Percentiles rank a stretch among this genome's conserved stretches.
phyloP scores from a whole-genome alignment of 805 yeast species.

The Dipodascopsis uninucleata region DNA sequence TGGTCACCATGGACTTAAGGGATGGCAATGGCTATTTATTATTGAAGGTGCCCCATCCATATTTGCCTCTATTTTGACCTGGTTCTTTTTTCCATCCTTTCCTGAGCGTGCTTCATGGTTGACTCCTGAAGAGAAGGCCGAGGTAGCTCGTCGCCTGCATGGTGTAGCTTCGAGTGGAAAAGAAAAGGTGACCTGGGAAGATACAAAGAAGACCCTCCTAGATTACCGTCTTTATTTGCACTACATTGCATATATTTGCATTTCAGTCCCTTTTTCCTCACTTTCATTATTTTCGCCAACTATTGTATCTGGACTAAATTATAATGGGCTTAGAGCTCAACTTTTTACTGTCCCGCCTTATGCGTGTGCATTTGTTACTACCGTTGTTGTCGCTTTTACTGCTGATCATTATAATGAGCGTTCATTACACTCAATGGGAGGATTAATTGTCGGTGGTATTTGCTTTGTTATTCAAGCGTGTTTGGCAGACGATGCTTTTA shows the following conservation, averaged over 20 bases:
- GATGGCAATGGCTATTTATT: constrained; percentile 51
- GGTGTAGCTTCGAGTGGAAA: constrained; percentile 38
- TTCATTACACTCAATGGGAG: not conserved
- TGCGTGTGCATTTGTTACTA: constrained; percentile 12
- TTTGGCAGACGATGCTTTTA: not conserved
- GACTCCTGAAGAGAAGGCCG: constrained; percentile 37
- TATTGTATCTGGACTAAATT: constrained; percentile 51
- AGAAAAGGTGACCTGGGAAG: constrained; percentile 45
- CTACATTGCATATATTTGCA: constrained; percentile 51
- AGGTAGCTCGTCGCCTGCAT: constrained; percentile 49
- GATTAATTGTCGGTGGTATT: not conserved
- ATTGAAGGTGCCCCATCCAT: constrained; percentile 49
- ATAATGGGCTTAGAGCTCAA: constrained; percentile 63
- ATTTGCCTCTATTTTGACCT: constrained; percentile 36
- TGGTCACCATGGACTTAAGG: constrained; percentile 36
- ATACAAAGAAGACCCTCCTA: constrained; percentile 46
- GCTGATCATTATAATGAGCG: constrained; percentile 23
- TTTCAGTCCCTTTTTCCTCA: constrained; percentile 55
- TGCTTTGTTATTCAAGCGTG: not conserved
- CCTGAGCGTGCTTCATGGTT: constrained; percentile 38
- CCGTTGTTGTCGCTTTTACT: constrained; percentile 25
- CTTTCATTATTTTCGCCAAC: constrained; percentile 60
- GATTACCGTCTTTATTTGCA: constrained; percentile 51
- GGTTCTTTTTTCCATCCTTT: constrained; percentile 39
- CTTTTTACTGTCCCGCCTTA: constrained; percentile 43